phyloP scores from a whole-genome alignment of 2,329 filamentous ascomycete species.

The Tolypocladium guangdongense region DNA sequence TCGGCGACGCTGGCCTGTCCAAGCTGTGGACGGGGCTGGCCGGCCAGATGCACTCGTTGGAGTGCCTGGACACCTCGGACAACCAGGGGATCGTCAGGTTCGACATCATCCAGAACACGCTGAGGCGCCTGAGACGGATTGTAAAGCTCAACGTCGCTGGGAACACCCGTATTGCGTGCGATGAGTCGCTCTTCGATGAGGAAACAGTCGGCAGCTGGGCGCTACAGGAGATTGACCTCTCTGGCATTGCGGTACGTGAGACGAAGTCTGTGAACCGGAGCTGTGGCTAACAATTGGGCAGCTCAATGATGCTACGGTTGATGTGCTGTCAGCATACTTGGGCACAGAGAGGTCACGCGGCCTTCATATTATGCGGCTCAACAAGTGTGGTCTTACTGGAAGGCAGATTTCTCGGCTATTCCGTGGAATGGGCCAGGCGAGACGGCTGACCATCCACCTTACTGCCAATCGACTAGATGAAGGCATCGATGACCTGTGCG shows the following conservation, averaged over 20 bases:
- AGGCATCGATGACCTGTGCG: constrained; percentile 38
- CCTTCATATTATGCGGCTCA: constrained; percentile 35
- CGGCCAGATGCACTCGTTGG: constrained; percentile 32
- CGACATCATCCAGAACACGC: constrained; percentile 31
- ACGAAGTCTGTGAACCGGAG: neutral
- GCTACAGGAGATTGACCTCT: constrained; percentile 44
- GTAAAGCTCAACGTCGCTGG: constrained; percentile 39
- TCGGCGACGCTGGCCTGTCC: constrained; percentile 37
- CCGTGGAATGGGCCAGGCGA: constrained; percentile 35
- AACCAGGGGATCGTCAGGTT: constrained; percentile 41
- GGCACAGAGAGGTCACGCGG: constrained; percentile 25
- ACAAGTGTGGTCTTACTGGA: constrained; percentile 41
- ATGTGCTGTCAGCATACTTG: constrained; percentile 35
- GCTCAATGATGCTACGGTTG: constrained; percentile 39
- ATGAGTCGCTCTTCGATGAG: constrained; percentile 35
- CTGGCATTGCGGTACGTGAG: constrained; percentile 36
- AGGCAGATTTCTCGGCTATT: constrained; percentile 38
- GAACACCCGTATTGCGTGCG: constrained; percentile 34
- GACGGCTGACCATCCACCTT: constrained; percentile 36
- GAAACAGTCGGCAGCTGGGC: constrained; percentile 30
- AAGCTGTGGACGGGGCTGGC: constrained; percentile 36
- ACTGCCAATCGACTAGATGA: constrained; percentile 42
- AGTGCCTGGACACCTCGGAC: constrained; percentile 39
- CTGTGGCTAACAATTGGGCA: constrained; percentile 11
- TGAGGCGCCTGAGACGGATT: constrained; percentile 32